Evolutionary conservation across 192 early-diverging fungal species (phyloP).

Genomic region (Funneliformis geosporum): DNA sequence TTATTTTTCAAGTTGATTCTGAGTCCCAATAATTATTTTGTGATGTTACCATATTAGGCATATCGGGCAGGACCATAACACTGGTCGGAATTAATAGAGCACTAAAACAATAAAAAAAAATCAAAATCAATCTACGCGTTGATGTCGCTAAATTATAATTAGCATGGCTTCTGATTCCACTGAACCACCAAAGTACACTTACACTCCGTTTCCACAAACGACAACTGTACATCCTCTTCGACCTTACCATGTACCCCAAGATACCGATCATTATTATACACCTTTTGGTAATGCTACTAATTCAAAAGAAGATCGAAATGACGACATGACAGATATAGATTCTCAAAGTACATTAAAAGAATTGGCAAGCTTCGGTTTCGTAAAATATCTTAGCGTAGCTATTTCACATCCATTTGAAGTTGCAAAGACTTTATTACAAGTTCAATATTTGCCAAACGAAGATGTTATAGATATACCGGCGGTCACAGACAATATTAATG

Average conservation of each 20-base stretch:
- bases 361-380: slow-evolving; percentile 61
- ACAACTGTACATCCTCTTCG: slow-evolving; percentile 28
- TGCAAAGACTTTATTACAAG: slow-evolving; percentile 71
- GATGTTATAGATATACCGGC: slow-evolving; percentile 39
- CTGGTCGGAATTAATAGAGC: too few relatives aligned
- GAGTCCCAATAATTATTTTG: too few relatives aligned
- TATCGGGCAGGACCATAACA: too few relatives aligned
- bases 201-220: slow-evolving; percentile 24
- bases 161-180: neutral
- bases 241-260: slow-evolving; percentile 29
- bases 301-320: neutral
- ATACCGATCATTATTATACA: slow-evolving; percentile 30
- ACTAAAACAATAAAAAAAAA: neutral
- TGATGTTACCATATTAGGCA: too few relatives aligned
- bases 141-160: neutral
- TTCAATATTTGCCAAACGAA: slow-evolving; percentile 69
- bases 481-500: slow-evolving; percentile 33
- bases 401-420: slow-evolving; percentile 65
- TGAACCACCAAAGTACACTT: slow-evolving; percentile 19
- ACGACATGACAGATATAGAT: slow-evolving; percentile 25
- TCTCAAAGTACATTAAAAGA: slow-evolving; percentile 55
- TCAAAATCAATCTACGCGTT: neutral
- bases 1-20: too few relatives aligned
- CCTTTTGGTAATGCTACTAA: slow-evolving; percentile 18
- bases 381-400: slow-evolving; percentile 63